A percentile compares a stretch with the other conserved stretches of the same genome.
Conservation (phyloP, 805 yeast genomes). For the Metschnikowia proteae region DNA sequence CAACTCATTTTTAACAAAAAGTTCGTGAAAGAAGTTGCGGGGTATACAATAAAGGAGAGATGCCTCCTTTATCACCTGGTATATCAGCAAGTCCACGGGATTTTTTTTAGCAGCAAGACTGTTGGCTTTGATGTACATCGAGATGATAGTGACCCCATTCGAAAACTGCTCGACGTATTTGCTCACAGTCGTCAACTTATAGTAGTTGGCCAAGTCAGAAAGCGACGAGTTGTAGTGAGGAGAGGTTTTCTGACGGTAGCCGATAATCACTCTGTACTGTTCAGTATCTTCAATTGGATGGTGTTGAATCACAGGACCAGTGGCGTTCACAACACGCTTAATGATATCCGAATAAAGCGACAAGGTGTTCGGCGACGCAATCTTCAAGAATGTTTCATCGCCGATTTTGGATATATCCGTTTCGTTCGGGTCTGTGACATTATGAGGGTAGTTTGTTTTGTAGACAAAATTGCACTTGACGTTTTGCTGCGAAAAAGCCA, state of each 20-base stretch:
- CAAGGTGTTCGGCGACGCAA: constrained; percentile 78
- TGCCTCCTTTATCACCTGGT: constrained; percentile 91
- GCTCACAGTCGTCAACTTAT: constrained; percentile 77
- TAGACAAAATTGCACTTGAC: constrained; percentile 80
- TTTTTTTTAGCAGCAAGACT: constrained; percentile 25
- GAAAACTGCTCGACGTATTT: constrained; percentile 93
- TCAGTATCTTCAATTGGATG: constrained; percentile 73
- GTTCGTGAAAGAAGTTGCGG: constrained; percentile 69
- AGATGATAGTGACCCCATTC: constrained; percentile 81
- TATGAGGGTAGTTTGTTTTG: constrained; percentile 45
- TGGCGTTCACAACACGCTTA: constrained; percentile 60
- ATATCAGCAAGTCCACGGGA: constrained; percentile 70
- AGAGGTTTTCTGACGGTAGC: constrained; percentile 78
- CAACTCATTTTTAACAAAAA: constrained; percentile 69
- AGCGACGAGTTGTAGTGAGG: constrained; percentile 86
- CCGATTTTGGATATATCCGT: constrained; percentile 65
- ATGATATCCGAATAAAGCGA: constrained; percentile 70
- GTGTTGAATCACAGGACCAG: constrained; percentile 92
- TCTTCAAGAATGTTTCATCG: constrained; percentile 72
- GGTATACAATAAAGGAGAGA: constrained; percentile 90
- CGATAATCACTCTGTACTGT: constrained; percentile 86
- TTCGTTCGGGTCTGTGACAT: constrained; percentile 28
- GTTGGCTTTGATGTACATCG: constrained; percentile 65
- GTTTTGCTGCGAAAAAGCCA: constrained; percentile 40
- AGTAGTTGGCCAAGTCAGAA: constrained; percentile 81